Evolutionary conservation across 2,329 filamentous ascomycete species (phyloP), one percentile per base, ranked within the genome.

Genomic region (Diplocarpon mali): DNA sequence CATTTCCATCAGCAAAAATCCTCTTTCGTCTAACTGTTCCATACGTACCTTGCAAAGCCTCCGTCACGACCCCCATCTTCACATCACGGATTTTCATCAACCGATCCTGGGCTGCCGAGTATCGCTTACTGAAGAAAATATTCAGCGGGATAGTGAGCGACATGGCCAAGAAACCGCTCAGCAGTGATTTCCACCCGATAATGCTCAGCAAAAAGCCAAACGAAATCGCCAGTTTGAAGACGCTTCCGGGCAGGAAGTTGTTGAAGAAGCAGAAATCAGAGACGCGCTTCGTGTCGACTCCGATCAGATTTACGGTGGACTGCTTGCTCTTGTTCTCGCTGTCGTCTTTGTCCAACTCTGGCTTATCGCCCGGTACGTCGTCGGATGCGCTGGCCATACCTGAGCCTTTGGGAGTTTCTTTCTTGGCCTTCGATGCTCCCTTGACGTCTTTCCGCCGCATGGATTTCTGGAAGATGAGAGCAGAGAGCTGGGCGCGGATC

Each of bases 391-490:
- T 38, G 60, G 60, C 44, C 9, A 63, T 53, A 35, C 62, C 60
- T 12, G 54, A 31, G n/a, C 46, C 49, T 16, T 52, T 47, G 15
- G 44, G 45, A 13, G 46, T 46, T 8, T 54, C 55, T n/a, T 59
- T 57, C 29, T 66, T 64, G 39, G 61, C 69, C 56, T 73, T 78
- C 30, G 67, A 56, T 6, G 59, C 69, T 10, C 76, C 73, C 59
- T 87, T 86, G 34, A 85, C 76, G 60, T 89, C 85, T 60, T 90
- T 90, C 39, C 80, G 74, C 35, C 80, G 73, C 69, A 88, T 77
- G 0, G 83, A 75, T 61, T 92, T 92, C 48, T 80, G 75, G 54
- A 89, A 90, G 13, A 90, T 74, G 7, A 87, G 69, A 0, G 82
- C 73, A 1, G 81, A 78, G 2, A 92, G 65, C 55, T 88, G 80